Evolutionary conservation across 345 rosid genomes (phyloP).

Genomic region (Euphorbia pulcherrima): DNA sequence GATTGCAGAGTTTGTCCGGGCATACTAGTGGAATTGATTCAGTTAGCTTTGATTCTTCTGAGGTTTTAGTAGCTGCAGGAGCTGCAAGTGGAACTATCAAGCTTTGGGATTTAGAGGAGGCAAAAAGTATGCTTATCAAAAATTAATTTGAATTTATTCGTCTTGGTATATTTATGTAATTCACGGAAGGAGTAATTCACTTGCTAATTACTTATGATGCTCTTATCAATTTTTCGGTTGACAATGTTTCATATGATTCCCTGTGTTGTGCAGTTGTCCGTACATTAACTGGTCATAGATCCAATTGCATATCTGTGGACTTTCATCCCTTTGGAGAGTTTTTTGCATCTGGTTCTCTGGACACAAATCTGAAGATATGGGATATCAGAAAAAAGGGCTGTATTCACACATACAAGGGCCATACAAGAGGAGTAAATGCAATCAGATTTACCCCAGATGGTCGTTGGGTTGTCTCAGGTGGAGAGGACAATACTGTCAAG

Average conservation of each 20-base stretch:
- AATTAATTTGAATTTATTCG: constrained; percentile 1
- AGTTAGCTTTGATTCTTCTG: constrained; percentile 56
- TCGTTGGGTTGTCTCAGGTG: constrained; percentile 99
- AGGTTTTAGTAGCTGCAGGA: constrained; percentile 67
- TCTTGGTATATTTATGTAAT: neutral
- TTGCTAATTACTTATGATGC: neutral
- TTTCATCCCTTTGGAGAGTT: constrained; percentile 99
- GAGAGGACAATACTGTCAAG: constrained; percentile 86
- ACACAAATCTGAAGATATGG: constrained; percentile 80
- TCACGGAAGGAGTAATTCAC: neutral
- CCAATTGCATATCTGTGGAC: constrained; percentile 80
- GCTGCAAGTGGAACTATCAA: constrained; percentile 68
- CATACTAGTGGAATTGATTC: constrained; percentile 66
- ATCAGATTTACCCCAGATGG: constrained; percentile 97
- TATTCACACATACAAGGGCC: constrained; percentile 93
- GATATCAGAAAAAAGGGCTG: constrained; percentile 95
- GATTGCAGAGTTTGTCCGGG: constrained; percentile 58
- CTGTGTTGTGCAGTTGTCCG: constrained; percentile 99
- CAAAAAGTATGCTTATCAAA: constrained; percentile 51
- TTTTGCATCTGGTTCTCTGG: constrained; percentile 89
- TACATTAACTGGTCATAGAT: constrained; percentile 91
- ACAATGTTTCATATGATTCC: constrained; percentile 39
- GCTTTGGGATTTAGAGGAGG: constrained; percentile 80
- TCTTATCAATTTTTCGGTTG: constrained; percentile 8
- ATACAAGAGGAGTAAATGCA: constrained; percentile 67